A percentile compares a stretch with the other conserved stretches of the same genome.
phyloP scores from a whole-genome alignment of 805 yeast genomes.

The Saturnispora sekii region DNA sequence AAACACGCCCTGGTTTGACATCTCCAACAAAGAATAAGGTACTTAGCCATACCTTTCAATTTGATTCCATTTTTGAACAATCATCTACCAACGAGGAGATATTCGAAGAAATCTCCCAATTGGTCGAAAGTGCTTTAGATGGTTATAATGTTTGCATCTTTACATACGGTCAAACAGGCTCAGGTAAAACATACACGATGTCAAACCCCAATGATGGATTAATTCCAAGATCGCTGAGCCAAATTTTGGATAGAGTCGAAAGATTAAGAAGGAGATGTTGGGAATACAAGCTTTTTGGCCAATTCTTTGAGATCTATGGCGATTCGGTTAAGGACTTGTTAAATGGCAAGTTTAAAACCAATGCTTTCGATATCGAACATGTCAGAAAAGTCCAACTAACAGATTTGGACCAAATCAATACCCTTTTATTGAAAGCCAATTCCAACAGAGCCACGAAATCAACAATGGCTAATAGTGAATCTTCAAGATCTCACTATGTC shows the following conservation, averaged over 20 bases:
- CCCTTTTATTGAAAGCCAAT: slow-evolving; percentile 44
- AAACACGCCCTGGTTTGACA: neutral
- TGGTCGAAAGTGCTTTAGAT: slow-evolving; percentile 77
- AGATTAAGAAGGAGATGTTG: slow-evolving; percentile 47
- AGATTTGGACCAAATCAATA: slow-evolving; percentile 36
- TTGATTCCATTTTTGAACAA: slow-evolving; percentile 69
- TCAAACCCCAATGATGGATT: slow-evolving; percentile 61
- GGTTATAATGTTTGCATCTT: slow-evolving; percentile 90
- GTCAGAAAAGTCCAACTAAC: slow-evolving; percentile 38
- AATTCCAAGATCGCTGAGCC: slow-evolving; percentile 65
- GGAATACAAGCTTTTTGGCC: slow-evolving; percentile 55
- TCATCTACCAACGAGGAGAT: slow-evolving; percentile 47
- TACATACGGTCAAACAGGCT: slow-evolving; percentile 96
- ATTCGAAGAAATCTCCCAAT: slow-evolving; percentile 77
- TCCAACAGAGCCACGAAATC: slow-evolving; percentile 67
- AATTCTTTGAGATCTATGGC: slow-evolving; percentile 84
- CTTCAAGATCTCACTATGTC: slow-evolving; percentile 88
- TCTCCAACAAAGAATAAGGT: slow-evolving; percentile 13
- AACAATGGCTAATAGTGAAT: slow-evolving; percentile 70
- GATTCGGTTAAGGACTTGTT: slow-evolving; percentile 70
- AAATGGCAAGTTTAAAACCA: slow-evolving; percentile 40
- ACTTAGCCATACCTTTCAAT: slow-evolving; percentile 38
- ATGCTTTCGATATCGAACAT: slow-evolving; percentile 55
- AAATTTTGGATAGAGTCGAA: slow-evolving; percentile 52
- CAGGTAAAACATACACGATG: slow-evolving; percentile 95